A percentile compares a stretch with the other conserved stretches of the same genome.
These are phyloP conservation scores for Lecanosticta acicola DNA, from an alignment of 2,329 filamentous ascomycete species.

Conservation along the genomic window DNA sequence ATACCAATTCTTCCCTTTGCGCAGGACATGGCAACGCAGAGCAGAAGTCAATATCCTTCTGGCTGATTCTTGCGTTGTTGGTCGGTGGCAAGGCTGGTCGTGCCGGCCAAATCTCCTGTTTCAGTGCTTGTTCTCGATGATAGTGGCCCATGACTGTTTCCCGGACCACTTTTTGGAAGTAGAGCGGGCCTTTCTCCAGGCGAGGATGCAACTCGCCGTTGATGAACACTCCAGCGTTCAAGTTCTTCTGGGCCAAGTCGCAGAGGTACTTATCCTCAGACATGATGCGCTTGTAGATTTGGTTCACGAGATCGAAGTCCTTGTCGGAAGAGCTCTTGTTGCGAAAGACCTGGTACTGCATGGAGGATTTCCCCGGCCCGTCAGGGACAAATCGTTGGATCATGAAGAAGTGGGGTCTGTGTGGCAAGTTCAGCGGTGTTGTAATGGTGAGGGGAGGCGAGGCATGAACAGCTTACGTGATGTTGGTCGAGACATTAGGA, in stretches of 20 bases:
- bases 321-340: slow-evolving; percentile 56
- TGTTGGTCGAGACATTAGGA: slow-evolving; percentile 48
- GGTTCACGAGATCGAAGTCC: slow-evolving; percentile 52
- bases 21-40: slow-evolving; percentile 14
- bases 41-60: slow-evolving; percentile 28
- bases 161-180: slow-evolving; percentile 50
- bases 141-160: slow-evolving; percentile 46
- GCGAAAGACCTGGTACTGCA: slow-evolving; percentile 60
- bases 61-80: slow-evolving; percentile 13
- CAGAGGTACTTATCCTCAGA: slow-evolving; percentile 60
- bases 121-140: slow-evolving; percentile 41
- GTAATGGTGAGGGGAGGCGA: background rate
- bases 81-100: slow-evolving; percentile 32
- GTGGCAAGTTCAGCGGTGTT: slow-evolving; percentile 6
- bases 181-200: slow-evolving; percentile 54
- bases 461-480: slow-evolving; percentile 43
- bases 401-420: slow-evolving; percentile 58
- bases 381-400: slow-evolving; percentile 58
- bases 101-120: slow-evolving; percentile 52
- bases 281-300: slow-evolving; percentile 60
- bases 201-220: slow-evolving; percentile 59
- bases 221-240: slow-evolving; percentile 56
- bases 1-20: background rate
- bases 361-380: slow-evolving; percentile 46
- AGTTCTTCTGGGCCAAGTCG: slow-evolving; percentile 54